phyloP scores from a whole-genome alignment of 768 basidiomycete species.

The Kwoniella newhampshirensis region DNA sequence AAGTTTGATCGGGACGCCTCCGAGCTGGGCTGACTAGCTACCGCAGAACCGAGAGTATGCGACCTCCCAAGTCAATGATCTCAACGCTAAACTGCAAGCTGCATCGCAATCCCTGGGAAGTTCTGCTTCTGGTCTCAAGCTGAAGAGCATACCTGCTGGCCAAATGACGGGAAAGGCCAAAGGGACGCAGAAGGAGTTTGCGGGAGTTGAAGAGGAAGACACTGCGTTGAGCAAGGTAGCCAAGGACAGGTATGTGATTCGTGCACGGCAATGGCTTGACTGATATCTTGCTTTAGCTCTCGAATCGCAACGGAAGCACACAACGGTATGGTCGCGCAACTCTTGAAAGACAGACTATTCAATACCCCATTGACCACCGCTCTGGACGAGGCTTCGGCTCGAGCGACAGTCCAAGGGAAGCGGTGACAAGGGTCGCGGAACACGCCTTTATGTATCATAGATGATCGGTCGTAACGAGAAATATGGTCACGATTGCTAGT shows the following conservation, averaged over 20 bases:
- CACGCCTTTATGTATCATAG: background rate
- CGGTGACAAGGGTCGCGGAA: too few species aligned
- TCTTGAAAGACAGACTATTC: constrained; percentile 90
- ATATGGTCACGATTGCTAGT: background rate
- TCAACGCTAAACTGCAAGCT: constrained; percentile 74
- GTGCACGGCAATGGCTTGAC: background rate
- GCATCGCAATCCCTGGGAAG: constrained; percentile 36
- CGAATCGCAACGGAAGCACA: constrained; percentile 89
- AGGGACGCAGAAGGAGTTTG: constrained; percentile 59
- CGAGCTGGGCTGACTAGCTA: background rate
- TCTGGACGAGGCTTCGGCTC: constrained; percentile 20
- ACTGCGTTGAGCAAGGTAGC: constrained; percentile 84
- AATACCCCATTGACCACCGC: constrained; percentile 37
- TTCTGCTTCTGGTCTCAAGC: constrained; percentile 55
- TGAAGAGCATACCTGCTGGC: constrained; percentile 56
- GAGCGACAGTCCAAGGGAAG: constrained; percentile 24
- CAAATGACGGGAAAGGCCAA: constrained; percentile 48
- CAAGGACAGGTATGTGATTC: constrained; percentile 70
- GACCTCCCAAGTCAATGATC: constrained; percentile 82
- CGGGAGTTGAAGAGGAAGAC: constrained; percentile 70
- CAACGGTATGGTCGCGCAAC: constrained; percentile 88
- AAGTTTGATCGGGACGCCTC: constrained; percentile 28
- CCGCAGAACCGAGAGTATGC: constrained; percentile 87
- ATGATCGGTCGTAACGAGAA: background rate
- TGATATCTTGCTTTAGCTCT: constrained; percentile 58